A percentile compares a stretch with the other conserved stretches of the same genome.
Conservation (phyloP, 2,329 filamentous ascomycete genomes). For the Ceratocystis huliohia region DNA sequence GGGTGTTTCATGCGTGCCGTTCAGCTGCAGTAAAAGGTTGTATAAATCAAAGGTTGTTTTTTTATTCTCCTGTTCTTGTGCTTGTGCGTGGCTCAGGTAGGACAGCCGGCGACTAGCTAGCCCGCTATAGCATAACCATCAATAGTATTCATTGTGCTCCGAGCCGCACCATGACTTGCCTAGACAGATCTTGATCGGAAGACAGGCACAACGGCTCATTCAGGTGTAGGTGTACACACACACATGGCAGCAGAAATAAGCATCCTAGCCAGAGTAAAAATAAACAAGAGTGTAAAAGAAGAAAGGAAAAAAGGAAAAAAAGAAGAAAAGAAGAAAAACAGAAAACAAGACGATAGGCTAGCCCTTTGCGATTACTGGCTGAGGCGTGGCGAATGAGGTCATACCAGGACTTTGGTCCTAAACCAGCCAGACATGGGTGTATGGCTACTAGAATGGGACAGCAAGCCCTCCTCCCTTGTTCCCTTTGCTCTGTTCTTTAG, state of each 20-base stretch:
- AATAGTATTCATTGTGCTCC: neutral
- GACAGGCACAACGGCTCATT: neutral
- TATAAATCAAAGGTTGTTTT: neutral
- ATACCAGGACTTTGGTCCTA: neutral
- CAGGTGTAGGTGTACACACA: neutral
- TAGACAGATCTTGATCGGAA: neutral
- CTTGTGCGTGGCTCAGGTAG: neutral
- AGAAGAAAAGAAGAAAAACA: neutral
- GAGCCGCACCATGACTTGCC: neutral
- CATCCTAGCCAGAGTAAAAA: neutral
- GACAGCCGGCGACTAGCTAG: too few relatives aligned
- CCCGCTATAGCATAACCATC: neutral
- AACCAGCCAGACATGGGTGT: neutral
- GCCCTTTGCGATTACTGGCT: neutral
- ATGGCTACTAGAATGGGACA: neutral
- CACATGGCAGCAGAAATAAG: neutral
- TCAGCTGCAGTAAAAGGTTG: neutral
- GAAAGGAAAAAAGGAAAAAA: neutral
- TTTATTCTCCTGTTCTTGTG: neutral
- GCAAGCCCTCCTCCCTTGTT: neutral
- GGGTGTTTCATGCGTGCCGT: neutral
- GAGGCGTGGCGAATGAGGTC: neutral
- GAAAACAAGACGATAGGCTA: neutral
- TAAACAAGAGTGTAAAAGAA: neutral
- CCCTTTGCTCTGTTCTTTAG: neutral